phyloP scores from a whole-genome alignment of 2,329 filamentous ascomycete genomes.

The Fusarium sp. region DNA sequence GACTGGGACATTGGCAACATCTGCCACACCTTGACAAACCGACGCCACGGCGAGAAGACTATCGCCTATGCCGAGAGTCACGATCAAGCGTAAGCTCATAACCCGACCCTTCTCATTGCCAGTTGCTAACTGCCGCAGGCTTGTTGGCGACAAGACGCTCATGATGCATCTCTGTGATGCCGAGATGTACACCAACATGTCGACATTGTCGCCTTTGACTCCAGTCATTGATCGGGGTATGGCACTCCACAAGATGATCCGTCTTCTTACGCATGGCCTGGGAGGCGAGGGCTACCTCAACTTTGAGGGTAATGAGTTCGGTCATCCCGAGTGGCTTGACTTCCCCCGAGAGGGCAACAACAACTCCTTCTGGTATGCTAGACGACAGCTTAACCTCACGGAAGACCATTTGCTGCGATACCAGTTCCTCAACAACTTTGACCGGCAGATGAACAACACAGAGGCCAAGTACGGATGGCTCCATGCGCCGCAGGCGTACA shows the following conservation, averaged over 20 bases:
- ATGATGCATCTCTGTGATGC: conserved; percentile 99
- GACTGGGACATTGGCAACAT: conserved; percentile 91
- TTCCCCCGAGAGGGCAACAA: conserved; percentile 93
- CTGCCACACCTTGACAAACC: conserved; percentile 86
- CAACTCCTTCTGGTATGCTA: conserved; percentile 94
- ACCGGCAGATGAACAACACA: conserved; percentile 85
- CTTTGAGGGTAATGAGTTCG: conserved; percentile 99
- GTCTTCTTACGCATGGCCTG: conserved; percentile 86
- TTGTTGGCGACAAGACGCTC: conserved; percentile 95
- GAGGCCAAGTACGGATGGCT: conserved; percentile 95
- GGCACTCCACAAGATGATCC: conserved; percentile 96
- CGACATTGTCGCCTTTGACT: conserved; percentile 80
- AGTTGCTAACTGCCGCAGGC: conserved; percentile 57
- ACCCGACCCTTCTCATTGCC: conserved; percentile 27
- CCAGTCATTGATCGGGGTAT: conserved; percentile 89
- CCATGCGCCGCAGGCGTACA: conserved; percentile 82
- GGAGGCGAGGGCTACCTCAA: conserved; percentile 98
- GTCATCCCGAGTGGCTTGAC: conserved; percentile 98
- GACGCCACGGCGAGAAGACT: conserved; percentile 95
- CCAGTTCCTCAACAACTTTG: conserved; percentile 90
- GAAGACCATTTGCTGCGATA: conserved; percentile 88
- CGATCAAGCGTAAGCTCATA: conserved; percentile 83
- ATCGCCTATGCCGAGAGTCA: conserved; percentile 98
- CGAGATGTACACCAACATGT: conserved; percentile 99
- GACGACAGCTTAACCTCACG: conserved; percentile 90